Evolutionary conservation across 2,329 filamentous ascomycete species (phyloP), one percentile per base, ranked within the genome.

Genomic region (Pseudopithomyces maydicus): DNA sequence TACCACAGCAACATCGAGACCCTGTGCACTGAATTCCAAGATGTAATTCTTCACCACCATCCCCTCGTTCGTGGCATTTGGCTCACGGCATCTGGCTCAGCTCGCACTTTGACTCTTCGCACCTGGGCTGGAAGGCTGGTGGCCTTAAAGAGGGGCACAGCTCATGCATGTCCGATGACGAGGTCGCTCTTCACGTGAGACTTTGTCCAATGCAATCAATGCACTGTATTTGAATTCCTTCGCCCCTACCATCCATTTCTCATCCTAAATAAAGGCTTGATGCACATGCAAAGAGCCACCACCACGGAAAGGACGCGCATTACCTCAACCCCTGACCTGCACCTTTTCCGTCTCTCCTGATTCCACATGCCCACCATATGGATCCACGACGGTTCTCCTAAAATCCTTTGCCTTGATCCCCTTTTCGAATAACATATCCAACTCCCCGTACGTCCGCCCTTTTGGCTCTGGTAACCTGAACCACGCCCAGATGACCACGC

Each of bases 401-500:
- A 70, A 71, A 46, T 71, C 67, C 39, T 70, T 61, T 8, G 71
- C 72, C 26, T 58, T 58, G 14, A 70, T 55, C 12, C 52, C 58
- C 39, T 62, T 59, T 77, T 95, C 90, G 67, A 96, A 96, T 45
- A 96, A 80, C 41, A 94, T 70, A 73, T 96, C 91, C 54, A 96
- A 79, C 77, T 96, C 92, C 8, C 90, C 91, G 71, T 92, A 96
- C 0, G 90, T 90, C 38, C 91, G 85, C 2, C 90, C 92, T 5
- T 81, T 81, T 0, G 91, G 90, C 72, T 96, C 92, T 0, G 92
- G 92, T 0, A 93, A 80, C 8, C 90, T 85, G 80, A 92, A 92
- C 70, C 86, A 93, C 0, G 88, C 88, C 79, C 92, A 96, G 3
- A 94, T 76, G 64, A 91, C 85, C 76, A 90, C 92, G 53, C 87